A percentile compares a stretch with the other conserved stretches of the same genome.
phyloP scores from a whole-genome alignment of 805 yeast genomes.

The Blastobotrys muscicola region DNA sequence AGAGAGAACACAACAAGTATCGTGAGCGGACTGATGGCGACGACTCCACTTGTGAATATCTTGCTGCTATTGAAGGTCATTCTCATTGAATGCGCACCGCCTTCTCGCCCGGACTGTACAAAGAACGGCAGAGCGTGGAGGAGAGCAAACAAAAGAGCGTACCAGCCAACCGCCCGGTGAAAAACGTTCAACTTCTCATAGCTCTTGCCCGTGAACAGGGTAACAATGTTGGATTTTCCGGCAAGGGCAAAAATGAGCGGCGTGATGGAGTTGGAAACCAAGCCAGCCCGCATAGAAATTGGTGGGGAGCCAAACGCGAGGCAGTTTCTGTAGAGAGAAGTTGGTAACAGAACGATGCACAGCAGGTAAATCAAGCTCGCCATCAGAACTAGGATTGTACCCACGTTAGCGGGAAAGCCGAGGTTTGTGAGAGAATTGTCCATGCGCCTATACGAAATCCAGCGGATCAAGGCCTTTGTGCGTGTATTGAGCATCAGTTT shows the following conservation, averaged over 20 bases:
- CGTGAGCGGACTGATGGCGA: conserved; percentile 8
- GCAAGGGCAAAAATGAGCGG: conserved; percentile 16
- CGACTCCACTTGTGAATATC: conserved; percentile 1
- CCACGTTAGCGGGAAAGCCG: conserved; percentile 11
- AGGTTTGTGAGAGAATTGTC: neutral
- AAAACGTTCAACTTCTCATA: conserved; percentile 14
- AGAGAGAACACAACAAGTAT: conserved; percentile 10
- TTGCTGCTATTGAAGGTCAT: neutral
- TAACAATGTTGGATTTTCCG: conserved; percentile 14
- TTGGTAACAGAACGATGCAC: conserved; percentile 10
- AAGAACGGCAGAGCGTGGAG: conserved; percentile 14
- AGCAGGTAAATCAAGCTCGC: conserved; percentile 9
- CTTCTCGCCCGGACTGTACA: conserved; percentile 11
- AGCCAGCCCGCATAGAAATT: conserved; percentile 12
- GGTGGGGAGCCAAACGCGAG: conserved; percentile 15
- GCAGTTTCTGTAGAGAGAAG: conserved; percentile 13
- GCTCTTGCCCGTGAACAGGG: conserved; percentile 13
- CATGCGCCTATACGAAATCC: conserved; percentile 11
- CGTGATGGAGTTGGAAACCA: conserved; percentile 16
- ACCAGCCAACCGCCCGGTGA: conserved; percentile 13
- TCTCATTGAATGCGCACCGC: conserved; percentile 9
- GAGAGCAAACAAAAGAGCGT: conserved; percentile 10
- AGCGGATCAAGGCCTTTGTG: conserved; percentile 9
- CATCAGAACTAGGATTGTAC: conserved; percentile 2
- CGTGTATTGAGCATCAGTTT: neutral